phyloP scores from a whole-genome alignment of 441 rosid species.

The Gossypium trilobum region DNA sequence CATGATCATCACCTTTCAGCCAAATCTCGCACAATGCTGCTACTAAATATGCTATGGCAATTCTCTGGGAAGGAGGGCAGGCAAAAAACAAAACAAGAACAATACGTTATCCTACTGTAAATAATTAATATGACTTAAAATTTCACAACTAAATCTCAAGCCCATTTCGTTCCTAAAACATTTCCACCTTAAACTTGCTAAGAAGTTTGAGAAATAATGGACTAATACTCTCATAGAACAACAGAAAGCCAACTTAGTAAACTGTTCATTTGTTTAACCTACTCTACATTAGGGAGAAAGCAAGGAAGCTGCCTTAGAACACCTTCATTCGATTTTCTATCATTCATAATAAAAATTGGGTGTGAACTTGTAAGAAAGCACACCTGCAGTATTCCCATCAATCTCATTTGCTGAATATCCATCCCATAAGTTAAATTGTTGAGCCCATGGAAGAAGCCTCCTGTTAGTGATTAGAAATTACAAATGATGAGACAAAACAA shows the following conservation, averaged over 20 bases:
- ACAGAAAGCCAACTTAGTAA: not conserved
- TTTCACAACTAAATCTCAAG: not conserved
- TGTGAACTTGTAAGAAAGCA: not conserved
- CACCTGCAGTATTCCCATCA: slow-evolving; percentile 81
- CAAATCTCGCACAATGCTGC: slow-evolving; percentile 77
- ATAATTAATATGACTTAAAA: not conserved
- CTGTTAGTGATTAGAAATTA: slow-evolving; percentile 28
- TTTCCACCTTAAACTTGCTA: not conserved
- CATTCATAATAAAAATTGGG: not conserved
- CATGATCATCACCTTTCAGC: slow-evolving; percentile 44
- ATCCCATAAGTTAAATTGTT: slow-evolving; percentile 56
- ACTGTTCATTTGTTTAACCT: not conserved
- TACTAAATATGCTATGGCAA: slow-evolving; percentile 58
- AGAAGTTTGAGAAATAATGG: not conserved
- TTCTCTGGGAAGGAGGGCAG: slow-evolving; percentile 40
- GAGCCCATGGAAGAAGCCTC: slow-evolving; percentile 72
- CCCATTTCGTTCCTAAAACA: not conserved
- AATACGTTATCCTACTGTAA: slow-evolving; percentile 7
- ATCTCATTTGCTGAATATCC: slow-evolving; percentile 46
- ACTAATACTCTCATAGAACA: not conserved
- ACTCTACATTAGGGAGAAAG: not conserved
- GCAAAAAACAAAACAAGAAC: not conserved
- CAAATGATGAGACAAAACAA: not conserved
- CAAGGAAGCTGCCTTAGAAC: not conserved
- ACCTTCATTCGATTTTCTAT: not conserved